phyloP scores from a whole-genome alignment of 2,329 filamentous ascomycete species.

The Lasiodiplodia theobromae region DNA sequence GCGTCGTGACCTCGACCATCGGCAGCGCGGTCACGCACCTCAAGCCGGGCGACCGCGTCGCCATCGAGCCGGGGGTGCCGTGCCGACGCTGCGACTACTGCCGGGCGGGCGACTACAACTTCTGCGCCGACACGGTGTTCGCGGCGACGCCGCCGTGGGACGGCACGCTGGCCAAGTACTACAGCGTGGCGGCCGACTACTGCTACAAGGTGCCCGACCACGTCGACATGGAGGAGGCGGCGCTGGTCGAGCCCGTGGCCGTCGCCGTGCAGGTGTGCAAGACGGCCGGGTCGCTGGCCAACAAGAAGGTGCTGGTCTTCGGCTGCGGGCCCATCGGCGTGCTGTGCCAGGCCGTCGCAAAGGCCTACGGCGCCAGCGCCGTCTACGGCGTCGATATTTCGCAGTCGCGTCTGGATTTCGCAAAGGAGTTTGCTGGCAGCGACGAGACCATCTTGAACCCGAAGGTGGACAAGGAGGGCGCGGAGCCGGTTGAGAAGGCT shows the following conservation, averaged over 20 bases:
- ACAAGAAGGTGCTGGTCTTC: constrained; percentile 34
- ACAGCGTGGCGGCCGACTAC: constrained; percentile 36
- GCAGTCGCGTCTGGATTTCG: constrained; percentile 36
- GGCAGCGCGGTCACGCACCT: constrained; percentile 33
- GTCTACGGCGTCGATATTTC: constrained; percentile 36
- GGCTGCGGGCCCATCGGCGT: constrained; percentile 38
- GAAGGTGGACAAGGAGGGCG: constrained; percentile 19
- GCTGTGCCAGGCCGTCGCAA: constrained; percentile 37
- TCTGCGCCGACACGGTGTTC: constrained; percentile 32
- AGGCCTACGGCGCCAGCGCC: constrained; percentile 35
- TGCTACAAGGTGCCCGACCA: constrained; percentile 40
- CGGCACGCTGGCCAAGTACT: constrained; percentile 39
- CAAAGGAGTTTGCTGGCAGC: constrained; percentile 35
- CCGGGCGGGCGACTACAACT: constrained; percentile 32
- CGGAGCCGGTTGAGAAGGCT: constrained; percentile 30
- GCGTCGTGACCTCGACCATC: constrained; percentile 30
- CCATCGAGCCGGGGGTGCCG: constrained; percentile 36
- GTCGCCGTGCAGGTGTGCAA: constrained; percentile 39
- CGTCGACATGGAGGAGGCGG: constrained; percentile 38
- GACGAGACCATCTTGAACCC: constrained; percentile 32
- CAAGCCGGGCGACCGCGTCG: constrained; percentile 34
- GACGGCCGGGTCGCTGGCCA: constrained; percentile 32
- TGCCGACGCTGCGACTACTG: constrained; percentile 33
- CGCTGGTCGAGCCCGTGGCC: constrained; percentile 39
- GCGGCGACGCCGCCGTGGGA: constrained; percentile 36